Conservation (phyloP, 192 early-diverging fungal genomes). For the Martensiomyces pterosporus region DNA sequence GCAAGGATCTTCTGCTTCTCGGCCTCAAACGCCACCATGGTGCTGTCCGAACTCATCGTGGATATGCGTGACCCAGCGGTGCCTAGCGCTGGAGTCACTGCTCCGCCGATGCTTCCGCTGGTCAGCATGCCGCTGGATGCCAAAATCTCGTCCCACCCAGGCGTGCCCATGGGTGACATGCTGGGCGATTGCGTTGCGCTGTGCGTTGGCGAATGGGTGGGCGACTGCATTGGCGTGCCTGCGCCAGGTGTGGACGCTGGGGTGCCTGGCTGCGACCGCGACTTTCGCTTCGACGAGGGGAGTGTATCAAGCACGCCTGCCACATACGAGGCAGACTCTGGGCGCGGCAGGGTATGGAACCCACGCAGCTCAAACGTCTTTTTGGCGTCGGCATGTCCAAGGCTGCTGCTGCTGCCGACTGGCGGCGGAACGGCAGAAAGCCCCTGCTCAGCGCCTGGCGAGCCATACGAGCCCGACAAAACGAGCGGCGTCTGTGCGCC, state of each 20-base stretch:
- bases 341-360: constrained; percentile 28
- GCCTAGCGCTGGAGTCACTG: background rate
- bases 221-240: background rate
- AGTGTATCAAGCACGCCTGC: constrained; percentile 14
- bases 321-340: constrained; percentile 16
- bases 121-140: constrained; percentile 47
- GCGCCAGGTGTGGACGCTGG: constrained; percentile 1
- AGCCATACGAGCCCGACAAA: too few relatives aligned
- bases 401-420: constrained; percentile 1
- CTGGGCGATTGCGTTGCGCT: constrained; percentile 10
- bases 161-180: constrained; percentile 26
- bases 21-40: constrained; percentile 33
- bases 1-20: constrained; percentile 46
- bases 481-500: constrained; percentile 16
- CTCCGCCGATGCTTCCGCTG: constrained; percentile 16
- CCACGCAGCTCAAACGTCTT: constrained; percentile 33
- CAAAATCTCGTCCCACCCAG: constrained; percentile 47
- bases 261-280: constrained; percentile 11
- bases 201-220: constrained; percentile 1
- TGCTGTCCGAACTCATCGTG: constrained; percentile 23
- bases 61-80: constrained; percentile 33
- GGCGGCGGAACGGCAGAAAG: background rate
- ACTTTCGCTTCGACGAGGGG: background rate
- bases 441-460: too few relatives aligned
- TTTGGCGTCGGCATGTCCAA: background rate